Base-by-base conservation (phyloP, 345 rosid species). In the Moringa oleifera region DNA sequence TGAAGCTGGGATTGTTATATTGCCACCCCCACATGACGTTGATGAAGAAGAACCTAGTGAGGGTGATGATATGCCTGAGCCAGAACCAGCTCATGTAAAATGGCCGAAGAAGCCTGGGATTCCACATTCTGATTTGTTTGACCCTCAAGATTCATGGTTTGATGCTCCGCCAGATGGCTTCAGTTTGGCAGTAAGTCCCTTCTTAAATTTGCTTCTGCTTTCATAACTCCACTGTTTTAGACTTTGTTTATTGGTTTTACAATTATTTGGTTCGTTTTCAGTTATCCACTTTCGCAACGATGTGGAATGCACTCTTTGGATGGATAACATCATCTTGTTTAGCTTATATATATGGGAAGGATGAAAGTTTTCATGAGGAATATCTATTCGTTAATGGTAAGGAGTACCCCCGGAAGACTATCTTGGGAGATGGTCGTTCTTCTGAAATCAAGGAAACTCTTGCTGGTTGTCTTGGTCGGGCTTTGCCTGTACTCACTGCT, bases 271-370 rank as follows among this genome's bases (percentile, higher is more conserved):
- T 10, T 72, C 23, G 51, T 41, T 53, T 62, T 60, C 75, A 90
- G 97, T 68, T 94, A 63, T 94, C 95, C 21, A 79, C 87, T 62
- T 94, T 94, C 62, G 95, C 95, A 50, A 84, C 83, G 31, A 85
- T 86, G 95, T 94, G 97, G 96, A 79, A 84, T 78, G 73, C 84
- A 23, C 85, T 88, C 60, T 88, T 94, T 80, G 83, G 82, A 25
- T 94, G 99, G 99, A 75, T 83, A 66, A 85, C 96, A n/a, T 80
- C 97, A 28, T 88, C 96, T 64, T 85, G 92, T 24, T 75, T 94
- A 77, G 97, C 96, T 50, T 88, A 80, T 71, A 83, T 88, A 65
- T 90, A 90, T 59, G 91, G 96, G 52, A 81, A 79, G 76, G 99
- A 94, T 61, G 96, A 82, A 63, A 80, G 79, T 66, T 71, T 68